Evolutionary conservation across 192 early-diverging fungal species (phyloP), one percentile per base, ranked within the genome.

Genomic region (Fimicolochytrium jonesii): DNA sequence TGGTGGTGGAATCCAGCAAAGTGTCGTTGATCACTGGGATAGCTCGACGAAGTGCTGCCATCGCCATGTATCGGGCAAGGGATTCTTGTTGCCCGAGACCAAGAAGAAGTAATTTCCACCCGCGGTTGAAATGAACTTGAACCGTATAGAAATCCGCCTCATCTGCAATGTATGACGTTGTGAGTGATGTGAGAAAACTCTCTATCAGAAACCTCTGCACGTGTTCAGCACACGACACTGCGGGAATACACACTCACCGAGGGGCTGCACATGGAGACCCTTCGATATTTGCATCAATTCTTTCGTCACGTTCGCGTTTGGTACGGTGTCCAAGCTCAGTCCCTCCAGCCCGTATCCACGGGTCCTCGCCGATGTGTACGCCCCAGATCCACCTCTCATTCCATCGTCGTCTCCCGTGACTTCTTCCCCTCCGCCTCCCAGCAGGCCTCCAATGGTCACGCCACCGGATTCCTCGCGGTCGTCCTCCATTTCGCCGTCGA

Each of bases 101-200:
- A 42, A 83, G 48, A 3, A 83, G 64, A 9, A 83, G 56, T 28
- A 83, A 48, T 52, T 83, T 83, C 81, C 81, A 83, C 2, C 72
- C 76, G 26, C 81, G 67, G 52, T 83, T 83, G 55, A 77, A 73
- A 33, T 76, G 68, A 9, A 83, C 69, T 66, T 83, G 81, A 3
- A 73, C 66, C 2, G 79, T 77, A 35, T 69, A 75, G 61, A 71
- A 78, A 50, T 78, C 73, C 11, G 70, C 72, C 42, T 81, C 79
- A 37, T 77, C 79, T 72, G n/a, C n/a, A n/a, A n/a, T n/a, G n/a
- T n/a, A n/a, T n/a, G n/a, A n/a, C n/a, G n/a, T n/a, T n/a, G n/a
- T n/a, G n/a, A n/a, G n/a, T n/a, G n/a, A n/a, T n/a, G n/a, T n/a
- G n/a, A n/a, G n/a, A n/a, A n/a, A n/a, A n/a, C n/a, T n/a, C n/a